Evolutionary conservation across 805 yeast species (phyloP), one percentile per base, ranked within the genome.

Genomic region (Torulaspora maleeae): DNA sequence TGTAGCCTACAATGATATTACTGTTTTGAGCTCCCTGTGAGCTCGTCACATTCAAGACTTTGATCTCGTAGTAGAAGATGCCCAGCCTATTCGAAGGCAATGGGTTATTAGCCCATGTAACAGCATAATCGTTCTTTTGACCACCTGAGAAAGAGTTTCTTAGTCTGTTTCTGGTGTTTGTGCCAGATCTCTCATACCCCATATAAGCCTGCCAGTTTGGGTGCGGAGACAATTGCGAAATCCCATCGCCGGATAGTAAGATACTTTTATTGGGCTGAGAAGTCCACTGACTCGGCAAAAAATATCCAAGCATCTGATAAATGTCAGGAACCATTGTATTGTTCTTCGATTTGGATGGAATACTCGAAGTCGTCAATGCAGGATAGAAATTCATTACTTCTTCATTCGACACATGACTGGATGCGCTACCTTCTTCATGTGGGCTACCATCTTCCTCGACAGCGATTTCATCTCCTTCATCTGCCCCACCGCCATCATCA

Each of bases 1-100:
- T 61, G 43, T 51, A 64, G 10, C 68, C 68, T 6, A 64, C 52
- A 25, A 61, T 45, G 11, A 63, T 55, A 38, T 61, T 55, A 38
- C 60, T 50, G 48, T 54, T 55, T 36, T 49, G 51, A 11, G 63
- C 59, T 43, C 57, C 56, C 41, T 56, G 55, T 2, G 60, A 50
- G 43, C 58, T 55, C 12, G 60, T 55, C 2, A 59, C 63, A 17
- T 51, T 50, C 7, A 57, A 43, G 1, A 63, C 49, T 44, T 55
- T 51, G 6, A 62, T 47, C 43, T 64, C 68, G 41, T 54, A 64
- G 43, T 64, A 64, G 38, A 55, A 64, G 11, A 64, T 48, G 0
- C 60, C 63, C 5, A 62, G 27, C 16, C 51, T 51, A 15, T 48
- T 41, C 11, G 50, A 44, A n/a, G 57, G 54, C 15, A 63, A n/a